Evolutionary conservation across 2,329 filamentous ascomycete species (phyloP).

Genomic region (Grosmannia huntii): DNA sequence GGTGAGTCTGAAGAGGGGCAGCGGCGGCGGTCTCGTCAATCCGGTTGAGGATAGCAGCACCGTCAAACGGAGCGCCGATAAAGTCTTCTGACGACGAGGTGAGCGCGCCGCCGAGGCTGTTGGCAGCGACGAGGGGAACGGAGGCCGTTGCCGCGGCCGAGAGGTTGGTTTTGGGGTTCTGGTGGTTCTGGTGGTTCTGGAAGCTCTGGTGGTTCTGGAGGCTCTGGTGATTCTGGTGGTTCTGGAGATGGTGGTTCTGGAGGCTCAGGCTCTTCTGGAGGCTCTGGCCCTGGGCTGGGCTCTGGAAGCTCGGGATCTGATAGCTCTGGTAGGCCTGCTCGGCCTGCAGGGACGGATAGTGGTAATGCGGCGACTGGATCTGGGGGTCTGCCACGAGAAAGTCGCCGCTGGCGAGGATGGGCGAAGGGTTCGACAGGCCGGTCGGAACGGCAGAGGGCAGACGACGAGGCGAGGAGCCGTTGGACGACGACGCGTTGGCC

Average conservation of each 20-base stretch:
- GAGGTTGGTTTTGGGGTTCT: slow-evolving; percentile 4
- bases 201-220: not conserved
- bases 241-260: not conserved
- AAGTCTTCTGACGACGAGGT: slow-evolving; percentile 43
- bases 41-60: slow-evolving; percentile 46
- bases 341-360: not conserved
- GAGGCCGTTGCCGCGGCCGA: slow-evolving; percentile 12
- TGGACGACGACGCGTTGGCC: slow-evolving; percentile 32
- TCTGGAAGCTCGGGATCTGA: slow-evolving; percentile 10
- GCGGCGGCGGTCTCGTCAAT: slow-evolving; percentile 36
- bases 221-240: slow-evolving; percentile 6
- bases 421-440: slow-evolving; percentile 28
- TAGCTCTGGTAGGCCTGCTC: slow-evolving; percentile 3
- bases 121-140: slow-evolving; percentile 17
- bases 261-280: not conserved
- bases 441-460: slow-evolving; percentile 20
- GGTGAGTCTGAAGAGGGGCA: not conserved
- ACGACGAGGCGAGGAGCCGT: slow-evolving; percentile 35
- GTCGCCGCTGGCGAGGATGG: slow-evolving; percentile 31
- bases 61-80: slow-evolving; percentile 54
- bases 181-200: not conserved
- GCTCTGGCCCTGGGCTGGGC: not conserved
- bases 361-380: slow-evolving; percentile 9
- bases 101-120: slow-evolving; percentile 23
- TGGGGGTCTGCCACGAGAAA: slow-evolving; percentile 27